Evolutionary conservation across 2,329 filamentous ascomycete species (phyloP).

Genomic region (Ophiostoma perfectum): DNA sequence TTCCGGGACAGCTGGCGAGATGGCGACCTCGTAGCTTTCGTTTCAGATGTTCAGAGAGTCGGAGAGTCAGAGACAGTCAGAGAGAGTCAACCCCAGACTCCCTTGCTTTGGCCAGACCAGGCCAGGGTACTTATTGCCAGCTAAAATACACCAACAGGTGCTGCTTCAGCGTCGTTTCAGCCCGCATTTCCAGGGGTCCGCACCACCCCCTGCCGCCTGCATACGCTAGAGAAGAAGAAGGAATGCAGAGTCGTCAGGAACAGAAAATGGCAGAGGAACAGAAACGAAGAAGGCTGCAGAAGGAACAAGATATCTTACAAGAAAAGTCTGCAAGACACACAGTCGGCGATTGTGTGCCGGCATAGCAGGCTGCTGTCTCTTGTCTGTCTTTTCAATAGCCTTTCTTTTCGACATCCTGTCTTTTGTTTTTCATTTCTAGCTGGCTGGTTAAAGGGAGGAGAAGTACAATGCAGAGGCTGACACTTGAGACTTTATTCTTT

Average conservation of each 20-base stretch:
- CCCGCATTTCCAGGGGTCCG: constrained; percentile 8
- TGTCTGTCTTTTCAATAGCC: no score
- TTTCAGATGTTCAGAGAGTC: background rate
- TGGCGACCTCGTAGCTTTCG: background rate
- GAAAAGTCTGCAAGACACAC: constrained; percentile 12
- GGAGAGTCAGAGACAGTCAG: background rate
- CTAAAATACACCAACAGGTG: background rate
- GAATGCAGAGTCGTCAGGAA: background rate
- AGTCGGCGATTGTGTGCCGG: background rate
- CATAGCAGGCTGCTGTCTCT: constrained; percentile 4
- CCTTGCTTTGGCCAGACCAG: constrained; percentile 5
- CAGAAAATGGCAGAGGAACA: background rate
- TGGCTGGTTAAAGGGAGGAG: no score
- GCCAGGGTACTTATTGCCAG: background rate
- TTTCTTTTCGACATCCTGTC: no score
- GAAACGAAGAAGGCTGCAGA: background rate
- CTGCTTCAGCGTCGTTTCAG: constrained; percentile 14
- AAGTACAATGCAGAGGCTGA: background rate
- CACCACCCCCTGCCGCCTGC: background rate
- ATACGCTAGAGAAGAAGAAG: background rate
- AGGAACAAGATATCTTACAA: background rate
- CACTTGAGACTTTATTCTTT: background rate
- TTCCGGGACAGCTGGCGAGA: background rate
- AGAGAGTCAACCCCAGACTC: background rate
- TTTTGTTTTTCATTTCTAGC: no score